phyloP scores from a whole-genome alignment of 73 alveolate genomes.

The Paramecium pentaurelia region DNA sequence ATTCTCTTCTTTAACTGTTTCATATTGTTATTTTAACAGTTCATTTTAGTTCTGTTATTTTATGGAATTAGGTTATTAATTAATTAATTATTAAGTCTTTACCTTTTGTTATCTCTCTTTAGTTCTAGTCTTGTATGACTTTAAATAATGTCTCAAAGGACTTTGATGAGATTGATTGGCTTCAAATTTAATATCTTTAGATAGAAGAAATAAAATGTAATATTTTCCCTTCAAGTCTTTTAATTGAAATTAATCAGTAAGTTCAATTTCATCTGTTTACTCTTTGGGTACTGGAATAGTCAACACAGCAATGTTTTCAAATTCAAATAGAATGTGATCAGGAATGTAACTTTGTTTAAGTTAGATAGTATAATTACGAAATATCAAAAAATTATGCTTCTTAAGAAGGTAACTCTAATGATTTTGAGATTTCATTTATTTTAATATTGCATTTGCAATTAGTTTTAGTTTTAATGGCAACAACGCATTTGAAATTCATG shows the following conservation, averaged over 20 bases:
- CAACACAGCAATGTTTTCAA: background rate
- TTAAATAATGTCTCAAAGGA: slow-evolving; percentile 23
- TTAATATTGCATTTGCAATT: background rate
- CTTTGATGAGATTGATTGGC: background rate
- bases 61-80: background rate
- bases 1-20: background rate
- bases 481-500: background rate
- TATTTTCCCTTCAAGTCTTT: slow-evolving; percentile 2
- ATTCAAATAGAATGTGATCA: background rate
- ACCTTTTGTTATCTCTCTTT: background rate
- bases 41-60: background rate
- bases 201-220: background rate
- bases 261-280: background rate
- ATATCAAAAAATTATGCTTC: background rate
- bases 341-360: background rate
- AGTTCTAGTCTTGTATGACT: background rate
- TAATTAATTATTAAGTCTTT: background rate
- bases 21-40: background rate
- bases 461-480: background rate
- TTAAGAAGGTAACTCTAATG: background rate
- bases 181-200: background rate
- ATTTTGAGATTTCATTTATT: background rate
- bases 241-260: background rate
- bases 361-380: background rate
- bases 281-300: background rate